These are phyloP conservation scores for Candida ovalis DNA, from an alignment of 805 yeast species.

Conservation along the genomic window DNA sequence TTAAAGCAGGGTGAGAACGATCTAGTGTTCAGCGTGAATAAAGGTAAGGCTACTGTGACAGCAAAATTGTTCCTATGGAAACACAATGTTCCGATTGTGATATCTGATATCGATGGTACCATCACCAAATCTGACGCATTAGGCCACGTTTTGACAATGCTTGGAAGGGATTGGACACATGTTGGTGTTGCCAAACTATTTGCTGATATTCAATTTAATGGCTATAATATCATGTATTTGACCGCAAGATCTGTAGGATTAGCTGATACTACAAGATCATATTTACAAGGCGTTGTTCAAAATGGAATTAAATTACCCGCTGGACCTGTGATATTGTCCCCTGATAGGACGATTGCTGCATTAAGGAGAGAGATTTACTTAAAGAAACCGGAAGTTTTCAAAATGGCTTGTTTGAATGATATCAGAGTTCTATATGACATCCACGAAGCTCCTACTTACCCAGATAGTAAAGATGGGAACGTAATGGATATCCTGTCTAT, in stretches of 20 bases:
- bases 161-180: constrained; percentile 98
- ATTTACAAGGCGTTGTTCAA: constrained; percentile 74
- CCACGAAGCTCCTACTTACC: neutral
- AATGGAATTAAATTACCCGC: constrained; percentile 68
- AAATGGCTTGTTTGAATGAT: constrained; percentile 93
- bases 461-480: neutral
- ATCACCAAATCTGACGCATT: constrained; percentile 96
- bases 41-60: constrained; percentile 72
- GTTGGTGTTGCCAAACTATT: constrained; percentile 90
- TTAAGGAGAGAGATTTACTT: constrained; percentile 84
- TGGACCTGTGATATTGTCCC: constrained; percentile 94
- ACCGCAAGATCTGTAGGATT: constrained; percentile 96
- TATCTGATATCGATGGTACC: constrained; percentile 97
- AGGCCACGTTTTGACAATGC: constrained; percentile 90
- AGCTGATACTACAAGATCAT: constrained; percentile 87
- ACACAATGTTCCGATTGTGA: constrained; percentile 80
- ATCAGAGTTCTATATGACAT: constrained; percentile 61
- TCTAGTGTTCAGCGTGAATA: constrained; percentile 72
- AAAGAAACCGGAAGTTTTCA: constrained; percentile 96
- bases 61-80: constrained; percentile 84
- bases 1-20: constrained; percentile 78
- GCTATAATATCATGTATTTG: constrained; percentile 88
- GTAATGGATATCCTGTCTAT: neutral
- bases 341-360: constrained; percentile 96
- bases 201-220: constrained; percentile 80